phyloP scores from a whole-genome alignment of 345 rosid genomes.

The Eucalyptus camaldulensis region DNA sequence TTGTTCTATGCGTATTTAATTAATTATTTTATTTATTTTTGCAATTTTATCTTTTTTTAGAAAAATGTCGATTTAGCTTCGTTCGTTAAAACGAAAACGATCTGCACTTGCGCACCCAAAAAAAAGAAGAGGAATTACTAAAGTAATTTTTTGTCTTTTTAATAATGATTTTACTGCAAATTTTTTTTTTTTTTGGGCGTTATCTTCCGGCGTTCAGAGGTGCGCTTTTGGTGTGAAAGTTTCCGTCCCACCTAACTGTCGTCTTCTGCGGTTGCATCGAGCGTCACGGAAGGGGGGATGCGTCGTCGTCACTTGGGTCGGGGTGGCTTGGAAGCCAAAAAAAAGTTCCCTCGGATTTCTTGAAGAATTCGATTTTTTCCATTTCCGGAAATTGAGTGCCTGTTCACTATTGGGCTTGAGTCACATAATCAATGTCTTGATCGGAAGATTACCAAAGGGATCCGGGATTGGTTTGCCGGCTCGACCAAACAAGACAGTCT shows the following conservation, averaged over 20 bases:
- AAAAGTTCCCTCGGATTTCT: background rate
- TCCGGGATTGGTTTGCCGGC: rapidly evolving
- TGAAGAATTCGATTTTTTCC: background rate
- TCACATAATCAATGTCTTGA: background rate
- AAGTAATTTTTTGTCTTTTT: background rate
- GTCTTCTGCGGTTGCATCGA: background rate
- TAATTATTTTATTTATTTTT: background rate
- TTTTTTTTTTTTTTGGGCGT: background rate
- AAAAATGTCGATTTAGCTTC: background rate
- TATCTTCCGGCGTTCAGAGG: background rate
- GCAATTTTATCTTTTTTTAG: background rate
- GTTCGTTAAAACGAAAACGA: background rate
- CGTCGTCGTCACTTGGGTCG: background rate
- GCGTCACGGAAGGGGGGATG: background rate
- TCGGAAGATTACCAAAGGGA: rapidly evolving
- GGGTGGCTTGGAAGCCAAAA: background rate
- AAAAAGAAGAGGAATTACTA: no score
- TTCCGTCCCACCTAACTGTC: background rate
- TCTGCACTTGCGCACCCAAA: background rate
- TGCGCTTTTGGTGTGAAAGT: background rate
- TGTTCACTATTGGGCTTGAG: background rate
- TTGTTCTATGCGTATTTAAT: background rate
- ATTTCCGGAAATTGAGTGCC: background rate
- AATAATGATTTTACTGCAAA: no score
- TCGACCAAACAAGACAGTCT: rapidly evolving